Evolutionary conservation across 2,329 filamentous ascomycete genomes (phyloP).

Genomic region (Stagonosporopsis rhizophila): DNA sequence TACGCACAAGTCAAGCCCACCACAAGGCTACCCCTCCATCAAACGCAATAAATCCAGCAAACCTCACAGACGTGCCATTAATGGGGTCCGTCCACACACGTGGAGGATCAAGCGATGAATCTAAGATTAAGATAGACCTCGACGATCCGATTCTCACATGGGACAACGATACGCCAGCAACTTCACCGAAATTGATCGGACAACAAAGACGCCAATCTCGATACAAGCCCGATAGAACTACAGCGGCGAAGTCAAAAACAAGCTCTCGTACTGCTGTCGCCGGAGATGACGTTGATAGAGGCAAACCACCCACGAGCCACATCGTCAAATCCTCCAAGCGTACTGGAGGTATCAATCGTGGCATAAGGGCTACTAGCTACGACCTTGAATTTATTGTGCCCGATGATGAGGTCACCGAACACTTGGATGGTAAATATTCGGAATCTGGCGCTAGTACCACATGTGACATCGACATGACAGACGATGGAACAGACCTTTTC

Average conservation of each 20-base stretch:
- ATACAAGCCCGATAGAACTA: not conserved
- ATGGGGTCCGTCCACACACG: not conserved
- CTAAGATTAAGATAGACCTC: constrained; percentile 28
- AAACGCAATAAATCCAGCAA: not conserved
- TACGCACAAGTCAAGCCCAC: not conserved
- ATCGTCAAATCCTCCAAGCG: not conserved
- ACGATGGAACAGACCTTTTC: constrained; percentile 12
- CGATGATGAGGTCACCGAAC: constrained; percentile 1
- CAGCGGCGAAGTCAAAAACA: not conserved
- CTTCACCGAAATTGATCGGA: not conserved
- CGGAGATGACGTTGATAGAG: not conserved
- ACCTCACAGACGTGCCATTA: not conserved
- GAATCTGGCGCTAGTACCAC: not conserved
- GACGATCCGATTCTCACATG: constrained; percentile 24
- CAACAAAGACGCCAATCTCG: not conserved
- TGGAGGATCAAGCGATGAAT: constrained; percentile 6
- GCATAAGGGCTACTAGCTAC: constrained; percentile 5
- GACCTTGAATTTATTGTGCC: constrained; percentile 4
- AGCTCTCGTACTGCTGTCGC: not conserved
- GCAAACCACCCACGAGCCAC: not conserved
- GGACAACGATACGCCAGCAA: constrained; percentile 17
- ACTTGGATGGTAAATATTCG: constrained; percentile 3
- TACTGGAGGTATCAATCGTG: not conserved
- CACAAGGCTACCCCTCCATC: not conserved
- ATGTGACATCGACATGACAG: constrained; percentile 10